Evolutionary conservation across 441 rosid species (phyloP).

Genomic region (Adansonia rubrostipa): DNA sequence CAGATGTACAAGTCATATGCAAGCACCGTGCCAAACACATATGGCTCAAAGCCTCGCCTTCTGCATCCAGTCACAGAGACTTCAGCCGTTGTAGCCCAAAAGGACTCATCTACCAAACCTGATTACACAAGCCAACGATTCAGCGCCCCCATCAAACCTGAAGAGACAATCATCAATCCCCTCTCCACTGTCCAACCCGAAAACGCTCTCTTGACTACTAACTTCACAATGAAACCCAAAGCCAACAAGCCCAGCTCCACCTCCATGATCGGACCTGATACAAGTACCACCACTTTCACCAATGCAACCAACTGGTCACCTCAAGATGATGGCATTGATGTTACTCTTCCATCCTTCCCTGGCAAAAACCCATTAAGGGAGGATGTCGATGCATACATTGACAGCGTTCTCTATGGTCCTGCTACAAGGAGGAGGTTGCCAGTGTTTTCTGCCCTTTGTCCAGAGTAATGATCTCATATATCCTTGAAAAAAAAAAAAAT

Average conservation of each 20-base stretch:
- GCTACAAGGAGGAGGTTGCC: conserved; percentile 45
- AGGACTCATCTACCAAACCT: conserved; percentile 23
- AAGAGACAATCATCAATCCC: conserved; percentile 23
- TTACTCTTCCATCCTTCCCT: conserved; percentile 36
- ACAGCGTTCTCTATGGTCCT: conserved; percentile 39
- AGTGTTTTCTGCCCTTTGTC: conserved; percentile 39
- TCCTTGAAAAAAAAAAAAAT: not conserved
- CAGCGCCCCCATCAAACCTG: conserved; percentile 18
- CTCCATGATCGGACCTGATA: conserved; percentile 19
- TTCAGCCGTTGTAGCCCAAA: conserved; percentile 21
- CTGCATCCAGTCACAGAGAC: conserved; percentile 28
- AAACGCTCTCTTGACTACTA: conserved; percentile 5
- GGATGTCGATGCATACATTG: conserved; percentile 38
- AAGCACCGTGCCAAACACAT: conserved; percentile 28
- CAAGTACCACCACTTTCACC: not conserved
- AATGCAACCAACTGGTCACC: conserved; percentile 47
- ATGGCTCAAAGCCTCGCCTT: conserved; percentile 36
- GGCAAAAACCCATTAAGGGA: conserved; percentile 29
- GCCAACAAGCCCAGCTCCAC: conserved; percentile 26
- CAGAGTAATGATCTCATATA: conserved; percentile 20
- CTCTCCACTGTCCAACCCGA: conserved; percentile 12
- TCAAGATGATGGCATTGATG: conserved; percentile 52
- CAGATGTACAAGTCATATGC: conserved; percentile 33
- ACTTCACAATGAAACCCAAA: conserved; percentile 24
- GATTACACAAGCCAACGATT: conserved; percentile 6